Base-by-base conservation (phyloP, 331 rosid species). In the Quercus phellos region DNA sequence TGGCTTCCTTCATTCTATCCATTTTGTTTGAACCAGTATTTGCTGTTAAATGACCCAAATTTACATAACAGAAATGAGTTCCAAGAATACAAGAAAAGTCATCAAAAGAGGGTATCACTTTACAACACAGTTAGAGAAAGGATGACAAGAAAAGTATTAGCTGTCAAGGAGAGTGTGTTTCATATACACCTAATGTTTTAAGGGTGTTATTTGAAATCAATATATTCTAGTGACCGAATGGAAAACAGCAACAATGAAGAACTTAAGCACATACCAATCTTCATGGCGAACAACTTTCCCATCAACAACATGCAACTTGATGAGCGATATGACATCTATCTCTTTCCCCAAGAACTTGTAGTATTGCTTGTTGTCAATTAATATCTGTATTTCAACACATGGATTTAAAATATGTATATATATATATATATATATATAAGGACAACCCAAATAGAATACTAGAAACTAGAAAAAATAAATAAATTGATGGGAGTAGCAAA, bases 281-380 rank as follows among this genome's bases (percentile, higher is more conserved):
- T 94, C 98, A 46, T 91, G 98, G 55, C 89, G 93, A 81, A 90
- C 79, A 46, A 91, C 81, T 86, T 88, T 91, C 19, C 97, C 96
- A 10, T 94, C 87, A 19, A 77, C 92, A 12, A 86, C 80, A 66
- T 84, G 12, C 85, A 94, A 85, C 82, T 84, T 94, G 85, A 94
- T 94, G 68, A 90, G 94, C 5, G 96, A 89, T 77, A 80, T 87
- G 86, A 94, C 14, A 63, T 91, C 83, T 81, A 93, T 89, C 56
- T 88, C 82, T 85, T 78, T 90, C 73, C 98, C 97, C 82, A 83
- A 54, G 73, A 94, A 78, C 77, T 90, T 94, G 75, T 94, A 91
- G 81, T 87, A 10, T 74, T 90, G 97, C 76, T 89, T 91, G 87
- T 54, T 91, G 81, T 87, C 94, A 26, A 90, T 83, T 73, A 76